These are phyloP conservation scores for Candida sonorensis DNA, from an alignment of 805 yeast genomes.

Conservation along the genomic window DNA sequence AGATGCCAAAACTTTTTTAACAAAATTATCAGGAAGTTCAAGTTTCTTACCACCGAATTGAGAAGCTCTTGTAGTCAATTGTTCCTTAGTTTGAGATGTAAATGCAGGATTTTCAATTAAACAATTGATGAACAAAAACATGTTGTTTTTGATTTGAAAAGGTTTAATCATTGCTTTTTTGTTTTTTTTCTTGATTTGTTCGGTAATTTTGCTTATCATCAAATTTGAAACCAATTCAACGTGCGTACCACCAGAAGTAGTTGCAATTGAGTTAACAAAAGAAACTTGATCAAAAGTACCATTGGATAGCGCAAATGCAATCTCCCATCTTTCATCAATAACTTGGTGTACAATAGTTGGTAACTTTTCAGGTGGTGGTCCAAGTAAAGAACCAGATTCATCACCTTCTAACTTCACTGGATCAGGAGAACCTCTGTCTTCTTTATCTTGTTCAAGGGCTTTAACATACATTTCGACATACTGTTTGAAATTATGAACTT, in stretches of 20 bases:
- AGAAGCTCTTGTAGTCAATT: conserved; percentile 77
- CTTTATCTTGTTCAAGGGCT: conserved; percentile 54
- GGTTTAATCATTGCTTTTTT: conserved; percentile 71
- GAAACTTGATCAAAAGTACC: conserved; percentile 90
- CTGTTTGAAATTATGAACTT: conserved; percentile 68
- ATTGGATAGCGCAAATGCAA: conserved; percentile 91
- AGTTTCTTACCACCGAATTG: conserved; percentile 84
- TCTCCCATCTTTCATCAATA: conserved; percentile 87
- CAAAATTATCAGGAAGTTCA: conserved; percentile 69
- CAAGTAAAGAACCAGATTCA: conserved; percentile 5
- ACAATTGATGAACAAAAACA: conserved; percentile 88
- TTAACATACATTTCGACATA: conserved; percentile 87
- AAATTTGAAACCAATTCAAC: conserved; percentile 82
- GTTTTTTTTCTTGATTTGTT: conserved; percentile 59
- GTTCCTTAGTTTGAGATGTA: conserved; percentile 96
- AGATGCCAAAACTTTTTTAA: conserved; percentile 66
- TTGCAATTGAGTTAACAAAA: conserved; percentile 95
- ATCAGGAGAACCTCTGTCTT: conserved; percentile 9
- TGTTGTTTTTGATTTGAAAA: conserved; percentile 80
- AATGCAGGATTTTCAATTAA: conserved; percentile 94
- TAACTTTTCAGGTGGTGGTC: conserved; percentile 31
- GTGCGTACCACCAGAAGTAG: conserved; percentile 96
- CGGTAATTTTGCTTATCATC: conserved; percentile 70
- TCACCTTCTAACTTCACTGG: conserved; percentile 9
- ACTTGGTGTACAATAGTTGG: conserved; percentile 69